A percentile compares a stretch with the other conserved stretches of the same genome.
Conservation (phyloP, 2,329 filamentous ascomycete species). For the Alternaria tenuissima region DNA sequence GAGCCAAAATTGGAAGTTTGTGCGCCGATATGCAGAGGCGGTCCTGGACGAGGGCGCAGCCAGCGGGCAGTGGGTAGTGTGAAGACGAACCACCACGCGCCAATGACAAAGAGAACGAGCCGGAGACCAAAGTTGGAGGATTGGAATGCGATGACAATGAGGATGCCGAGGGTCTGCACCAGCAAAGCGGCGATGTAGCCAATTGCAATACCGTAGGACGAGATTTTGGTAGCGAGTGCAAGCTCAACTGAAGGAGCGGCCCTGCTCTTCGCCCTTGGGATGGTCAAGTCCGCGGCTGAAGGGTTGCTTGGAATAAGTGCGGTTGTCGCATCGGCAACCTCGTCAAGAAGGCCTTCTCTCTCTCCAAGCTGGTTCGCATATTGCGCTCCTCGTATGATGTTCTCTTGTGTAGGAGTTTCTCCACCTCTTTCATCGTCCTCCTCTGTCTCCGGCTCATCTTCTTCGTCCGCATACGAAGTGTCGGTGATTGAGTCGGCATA, state of each 20-base stretch:
- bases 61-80: conserved; percentile 88
- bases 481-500: conserved; percentile 38
- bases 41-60: conserved; percentile 87
- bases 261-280: conserved; percentile 40
- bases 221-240: conserved; percentile 86
- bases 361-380: conserved; percentile 38
- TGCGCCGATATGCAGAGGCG: conserved; percentile 62
- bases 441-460: conserved; percentile 38
- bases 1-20: conserved; percentile 50
- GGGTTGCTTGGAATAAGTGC: conserved; percentile 46
- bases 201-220: conserved; percentile 90
- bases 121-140: conserved; percentile 85
- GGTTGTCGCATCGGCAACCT: conserved; percentile 46
- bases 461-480: conserved; percentile 34
- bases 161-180: conserved; percentile 81
- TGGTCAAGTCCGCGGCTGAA: conserved; percentile 37
- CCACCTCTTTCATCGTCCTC: conserved; percentile 18
- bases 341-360: conserved; percentile 36
- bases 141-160: conserved; percentile 69
- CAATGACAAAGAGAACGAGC: conserved; percentile 85
- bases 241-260: conserved; percentile 70
- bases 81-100: conserved; percentile 92
- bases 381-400: conserved; percentile 34
- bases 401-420: conserved; percentile 27
- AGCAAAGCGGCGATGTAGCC: conserved; percentile 89